A percentile compares a stretch with the other conserved stretches of the same genome.
Conservation (phyloP, 306 rosid genomes). For the Ochetophila trinervis region DNA sequence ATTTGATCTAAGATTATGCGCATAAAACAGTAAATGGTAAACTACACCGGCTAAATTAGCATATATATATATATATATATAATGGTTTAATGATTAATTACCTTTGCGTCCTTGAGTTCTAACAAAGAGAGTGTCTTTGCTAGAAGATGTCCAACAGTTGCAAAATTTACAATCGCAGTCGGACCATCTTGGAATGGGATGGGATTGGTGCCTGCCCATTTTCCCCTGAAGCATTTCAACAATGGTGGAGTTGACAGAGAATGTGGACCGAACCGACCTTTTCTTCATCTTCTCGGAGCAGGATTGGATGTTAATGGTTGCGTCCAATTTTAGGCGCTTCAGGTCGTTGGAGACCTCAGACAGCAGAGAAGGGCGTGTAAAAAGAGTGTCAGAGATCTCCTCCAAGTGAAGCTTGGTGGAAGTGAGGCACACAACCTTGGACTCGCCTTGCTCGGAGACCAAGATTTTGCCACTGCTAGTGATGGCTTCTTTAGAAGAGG, state of each 20-base stretch:
- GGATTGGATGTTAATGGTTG: not conserved
- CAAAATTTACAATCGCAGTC: slow-evolving; percentile 82
- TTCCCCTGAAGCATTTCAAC: slow-evolving; percentile 82
- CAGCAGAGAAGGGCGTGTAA: slow-evolving; percentile 63
- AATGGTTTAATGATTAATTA: slow-evolving; percentile 2
- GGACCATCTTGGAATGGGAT: slow-evolving; percentile 71
- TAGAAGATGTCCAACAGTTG: slow-evolving; percentile 54
- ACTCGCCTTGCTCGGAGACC: slow-evolving; percentile 76
- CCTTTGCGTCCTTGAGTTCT: slow-evolving; percentile 54
- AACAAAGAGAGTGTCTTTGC: slow-evolving; percentile 58
- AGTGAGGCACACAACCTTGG: slow-evolving; percentile 59
- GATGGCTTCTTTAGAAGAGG: slow-evolving; percentile 63
- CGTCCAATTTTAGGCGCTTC: slow-evolving; percentile 36
- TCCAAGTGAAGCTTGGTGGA: slow-evolving; percentile 62
- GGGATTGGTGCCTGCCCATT: slow-evolving; percentile 33
- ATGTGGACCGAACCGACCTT: slow-evolving; percentile 26
- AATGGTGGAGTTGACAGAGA: slow-evolving; percentile 55
- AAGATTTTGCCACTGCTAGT: slow-evolving; percentile 68
- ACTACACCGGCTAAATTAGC: too few relatives aligned
- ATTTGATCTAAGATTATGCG: too few relatives aligned
- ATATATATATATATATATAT: too few relatives aligned
- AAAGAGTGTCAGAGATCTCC: slow-evolving; percentile 87
- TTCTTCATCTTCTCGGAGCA: slow-evolving; percentile 23
- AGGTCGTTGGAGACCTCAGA: slow-evolving; percentile 61
- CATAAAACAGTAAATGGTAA: too few relatives aligned